Base-by-base conservation (phyloP, 2,329 filamentous ascomycete genomes). In the Neofusicoccum sp. region DNA sequence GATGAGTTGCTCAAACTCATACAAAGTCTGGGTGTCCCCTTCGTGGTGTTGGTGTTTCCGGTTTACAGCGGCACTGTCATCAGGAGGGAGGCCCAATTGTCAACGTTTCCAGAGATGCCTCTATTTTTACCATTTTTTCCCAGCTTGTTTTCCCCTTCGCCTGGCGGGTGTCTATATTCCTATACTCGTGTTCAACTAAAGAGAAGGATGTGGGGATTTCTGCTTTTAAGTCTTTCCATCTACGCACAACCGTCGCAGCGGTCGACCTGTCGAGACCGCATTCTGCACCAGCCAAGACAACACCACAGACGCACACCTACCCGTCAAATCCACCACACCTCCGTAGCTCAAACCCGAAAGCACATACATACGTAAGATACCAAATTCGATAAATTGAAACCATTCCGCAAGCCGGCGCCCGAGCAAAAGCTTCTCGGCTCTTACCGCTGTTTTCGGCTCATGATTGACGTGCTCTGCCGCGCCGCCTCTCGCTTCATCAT, bases 141-240 rank as follows among this genome's bases (percentile, higher is more conserved):
- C 20, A 31, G 43, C 36, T 56, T 34, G 5, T 31, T 48, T 48
- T 48, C 14, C n/a, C 20, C 43, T 54, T 41, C 48, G 24, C 20
- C 28, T 56, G 30, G 31, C 38, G 36, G 26, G 51, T 56, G 51
- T 41, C 51, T 41, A 56, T 56, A 56, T 38, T 56, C 51, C 51
- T 41, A 56, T 56, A 56, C 51, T 56, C 51, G 43, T 56, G 51
- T 56, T 56, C 51, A 43, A 56, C 51, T 56, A 56, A 56, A 56
- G 38, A 56, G 51, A 41, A 33, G 51, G 28, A 16, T 16, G 24
- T 33, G 51, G 38, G 49, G 38, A 43, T 56, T 43, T 56, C 20
- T 14, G 26, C 36, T 56, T 41, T 33, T 16, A 56, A 31, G 14
- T 41, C 33, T 51, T 40, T 31, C 38, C n/a, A n/a, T 16, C 28